Evolutionary conservation across 805 yeast genomes (phyloP), one percentile per base, ranked within the genome.

Genomic region (Torulaspora maleeae): DNA sequence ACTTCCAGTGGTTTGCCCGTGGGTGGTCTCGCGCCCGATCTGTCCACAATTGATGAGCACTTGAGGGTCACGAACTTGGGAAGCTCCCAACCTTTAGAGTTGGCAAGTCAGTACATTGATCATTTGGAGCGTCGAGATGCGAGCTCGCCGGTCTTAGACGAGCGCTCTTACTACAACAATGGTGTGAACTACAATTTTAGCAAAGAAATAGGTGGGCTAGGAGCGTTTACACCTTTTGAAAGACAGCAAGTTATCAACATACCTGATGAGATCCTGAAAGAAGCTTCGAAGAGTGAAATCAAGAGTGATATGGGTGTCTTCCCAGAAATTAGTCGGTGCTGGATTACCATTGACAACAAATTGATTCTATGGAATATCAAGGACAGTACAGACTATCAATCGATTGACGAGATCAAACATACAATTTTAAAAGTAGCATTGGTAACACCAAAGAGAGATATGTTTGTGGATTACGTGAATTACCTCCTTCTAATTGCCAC

Each of bases 271-370:
- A 79, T 88, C 50, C 77, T 85, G 53, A 83, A 82, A 44, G 88
- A 85, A 54, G 78, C 82, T 60, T 81, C 80, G 52, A 74, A 76
- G 39, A 75, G 86, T 5, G 82, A 84, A 56, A 75, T 80, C 43
- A 74, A 74, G 38, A 79, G 89, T 30, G 80, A 82, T 48, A 82
- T 86, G 80, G 99, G 99, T 11, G 68, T 89, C 20, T 81, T 93
- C 53, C 78, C 90, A 0, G 89, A 84, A 47, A 75, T 93, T 25
- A 77, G 79, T 50, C 78, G 95, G 48, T 80, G 90, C 11, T 93
- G 97, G 96, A 75, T 91, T 27, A 79, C 84, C 3, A 78, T 82
- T 27, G 97, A 88, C 59, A 83, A 83, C 61, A 83, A 84, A 56
- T 71, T 91, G 56, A 77, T 85, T 27, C 73, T 95, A 19, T 93